A percentile compares a stretch with the other conserved stretches of the same genome.
These are phyloP conservation scores for Mortierella sp. DNA, from an alignment of 371 early-diverging fungal species.

Conservation along the genomic window DNA sequence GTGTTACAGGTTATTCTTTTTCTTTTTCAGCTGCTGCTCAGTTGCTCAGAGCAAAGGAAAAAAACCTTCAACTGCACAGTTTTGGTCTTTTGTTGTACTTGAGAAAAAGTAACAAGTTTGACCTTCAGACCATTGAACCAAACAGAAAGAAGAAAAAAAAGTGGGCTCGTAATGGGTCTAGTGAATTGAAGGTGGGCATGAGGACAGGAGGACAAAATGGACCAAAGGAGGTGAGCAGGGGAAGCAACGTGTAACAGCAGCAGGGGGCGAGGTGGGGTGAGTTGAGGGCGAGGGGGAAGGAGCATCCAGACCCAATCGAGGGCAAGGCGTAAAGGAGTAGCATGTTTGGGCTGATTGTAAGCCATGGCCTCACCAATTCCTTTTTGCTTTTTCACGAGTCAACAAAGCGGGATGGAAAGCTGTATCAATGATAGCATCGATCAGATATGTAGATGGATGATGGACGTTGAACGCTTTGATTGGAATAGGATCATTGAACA, in stretches of 20 bases:
- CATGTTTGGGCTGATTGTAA: no score
- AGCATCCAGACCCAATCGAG: neutral
- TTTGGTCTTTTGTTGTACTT: neutral
- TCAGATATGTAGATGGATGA: neutral
- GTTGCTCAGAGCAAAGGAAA: neutral
- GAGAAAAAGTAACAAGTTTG: neutral
- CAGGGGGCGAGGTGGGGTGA: neutral
- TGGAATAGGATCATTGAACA: neutral
- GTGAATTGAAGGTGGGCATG: neutral
- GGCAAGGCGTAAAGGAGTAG: neutral
- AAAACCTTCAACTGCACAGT: constrained; percentile 1
- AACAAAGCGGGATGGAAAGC: no score
- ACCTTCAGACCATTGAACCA: neutral
- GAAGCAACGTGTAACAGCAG: neutral
- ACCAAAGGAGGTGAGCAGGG: neutral
- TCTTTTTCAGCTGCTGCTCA: neutral
- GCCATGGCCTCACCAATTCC: no score
- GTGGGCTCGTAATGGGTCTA: neutral
- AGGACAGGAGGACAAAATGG: neutral
- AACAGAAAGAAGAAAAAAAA: neutral
- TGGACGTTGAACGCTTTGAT: neutral
- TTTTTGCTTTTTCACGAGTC: no score
- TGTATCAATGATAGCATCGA: neutral
- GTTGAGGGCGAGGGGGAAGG: neutral
- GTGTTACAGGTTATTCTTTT: neutral